A percentile compares a stretch with the other conserved stretches of the same genome.
Evolutionary conservation across 208 protist species (phyloP).

Genomic region (Strigomonas culicis): DNA sequence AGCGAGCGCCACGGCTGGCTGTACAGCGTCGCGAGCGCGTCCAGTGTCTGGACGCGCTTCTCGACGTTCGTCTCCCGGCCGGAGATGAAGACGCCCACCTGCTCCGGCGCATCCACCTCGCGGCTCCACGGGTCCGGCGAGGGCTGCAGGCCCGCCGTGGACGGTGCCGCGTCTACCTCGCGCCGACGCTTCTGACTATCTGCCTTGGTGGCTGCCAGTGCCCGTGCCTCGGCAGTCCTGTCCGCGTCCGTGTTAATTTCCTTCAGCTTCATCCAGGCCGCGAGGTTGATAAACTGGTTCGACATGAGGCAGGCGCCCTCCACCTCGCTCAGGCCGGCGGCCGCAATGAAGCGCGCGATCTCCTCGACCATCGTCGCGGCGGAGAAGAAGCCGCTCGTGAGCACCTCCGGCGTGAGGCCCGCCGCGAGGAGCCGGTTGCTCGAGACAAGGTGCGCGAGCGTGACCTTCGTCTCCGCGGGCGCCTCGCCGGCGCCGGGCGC

Average conservation of each 20-base stretch:
- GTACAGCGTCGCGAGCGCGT: constrained; percentile 58
- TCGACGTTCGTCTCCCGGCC: constrained; percentile 64
- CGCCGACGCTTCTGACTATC: constrained; percentile 4
- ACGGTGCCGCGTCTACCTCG: too few relatives aligned
- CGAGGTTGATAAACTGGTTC: constrained; percentile 87
- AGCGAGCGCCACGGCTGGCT: constrained; percentile 49
- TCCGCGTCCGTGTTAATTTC: constrained; percentile 50
- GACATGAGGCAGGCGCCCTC: constrained; percentile 67
- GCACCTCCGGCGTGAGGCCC: constrained; percentile 43
- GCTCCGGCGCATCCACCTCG: constrained; percentile 22
- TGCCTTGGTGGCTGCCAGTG: too few relatives aligned
- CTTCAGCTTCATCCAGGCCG: constrained; percentile 68
- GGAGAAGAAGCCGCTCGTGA: constrained; percentile 60
- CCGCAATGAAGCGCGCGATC: constrained; percentile 34
- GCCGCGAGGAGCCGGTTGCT: constrained; percentile 51
- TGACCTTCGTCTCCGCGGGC: not conserved
- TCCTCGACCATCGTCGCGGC: constrained; percentile 53
- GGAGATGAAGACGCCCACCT: constrained; percentile 42
- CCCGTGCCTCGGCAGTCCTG: not conserved
- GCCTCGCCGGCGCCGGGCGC: not conserved
- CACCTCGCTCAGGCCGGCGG: constrained; percentile 36
- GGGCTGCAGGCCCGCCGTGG: too few relatives aligned
- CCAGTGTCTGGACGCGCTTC: constrained; percentile 49
- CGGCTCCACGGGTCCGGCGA: constrained; percentile 67
- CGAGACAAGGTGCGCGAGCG: constrained; percentile 63